phyloP scores from a whole-genome alignment of 192 early-diverging fungal genomes.

The Backusella tuberculispora region DNA sequence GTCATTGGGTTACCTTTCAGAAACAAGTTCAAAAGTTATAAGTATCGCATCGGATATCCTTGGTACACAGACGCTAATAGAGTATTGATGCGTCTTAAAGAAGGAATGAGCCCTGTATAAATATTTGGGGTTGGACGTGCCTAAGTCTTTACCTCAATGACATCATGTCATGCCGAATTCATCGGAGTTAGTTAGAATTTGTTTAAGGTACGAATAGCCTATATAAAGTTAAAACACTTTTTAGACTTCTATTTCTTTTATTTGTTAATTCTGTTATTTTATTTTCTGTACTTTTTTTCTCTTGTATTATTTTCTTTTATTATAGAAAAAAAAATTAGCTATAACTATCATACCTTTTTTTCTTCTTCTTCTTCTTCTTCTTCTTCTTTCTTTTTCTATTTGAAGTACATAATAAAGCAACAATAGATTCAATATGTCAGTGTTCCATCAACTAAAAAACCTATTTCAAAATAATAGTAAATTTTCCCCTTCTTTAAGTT shows the following conservation, averaged over 20 bases:
- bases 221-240: conserved; percentile 7
- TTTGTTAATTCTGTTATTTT: conserved; percentile 12
- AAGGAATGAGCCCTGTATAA: conserved; percentile 21
- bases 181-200: background rate
- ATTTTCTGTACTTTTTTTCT: background rate
- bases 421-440: background rate
- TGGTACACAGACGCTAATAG: conserved; percentile 29
- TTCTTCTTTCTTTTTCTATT: too few species aligned
- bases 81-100: conserved; percentile 18
- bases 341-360: too few species aligned
- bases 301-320: background rate
- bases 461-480: conserved; percentile 10
- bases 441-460: conserved; percentile 1
- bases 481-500: conserved; percentile 8
- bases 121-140: background rate
- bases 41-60: conserved; percentile 18
- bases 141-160: background rate
- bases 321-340: background rate
- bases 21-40: conserved; percentile 19
- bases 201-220: background rate
- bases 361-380: too few species aligned
- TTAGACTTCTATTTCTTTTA: conserved; percentile 1
- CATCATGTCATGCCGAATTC: conserved; percentile 11
- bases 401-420: too few species aligned
- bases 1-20: conserved; percentile 61